phyloP scores from a whole-genome alignment of 2,329 filamentous ascomycete genomes.

The Whalleya microplaca region DNA sequence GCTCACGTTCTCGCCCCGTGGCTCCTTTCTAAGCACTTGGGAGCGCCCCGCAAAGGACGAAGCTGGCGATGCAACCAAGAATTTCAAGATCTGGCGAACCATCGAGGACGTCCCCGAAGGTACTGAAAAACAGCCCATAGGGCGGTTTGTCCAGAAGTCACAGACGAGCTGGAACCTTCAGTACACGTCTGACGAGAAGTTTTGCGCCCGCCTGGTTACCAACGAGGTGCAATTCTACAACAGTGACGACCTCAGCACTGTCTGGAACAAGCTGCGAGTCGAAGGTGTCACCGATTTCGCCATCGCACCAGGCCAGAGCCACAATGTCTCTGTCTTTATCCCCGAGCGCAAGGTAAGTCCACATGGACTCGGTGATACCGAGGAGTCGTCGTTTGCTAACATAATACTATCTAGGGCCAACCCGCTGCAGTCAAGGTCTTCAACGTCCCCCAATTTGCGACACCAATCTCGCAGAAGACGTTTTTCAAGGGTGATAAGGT shows the following conservation, averaged over 20 bases:
- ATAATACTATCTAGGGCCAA: conserved; percentile 67
- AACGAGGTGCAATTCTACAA: conserved; percentile 99
- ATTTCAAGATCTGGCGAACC: conserved; percentile 94
- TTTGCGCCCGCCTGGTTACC: conserved; percentile 89
- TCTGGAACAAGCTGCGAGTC: conserved; percentile 94
- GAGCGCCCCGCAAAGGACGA: conserved; percentile 93
- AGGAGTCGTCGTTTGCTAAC: conserved; percentile 15
- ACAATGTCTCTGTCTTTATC: conserved; percentile 92
- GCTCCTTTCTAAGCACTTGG: conserved; percentile 95
- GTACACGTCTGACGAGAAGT: conserved; percentile 91
- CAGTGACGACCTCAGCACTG: conserved; percentile 79
- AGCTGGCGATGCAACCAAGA: conserved; percentile 90
- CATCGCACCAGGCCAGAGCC: conserved; percentile 84
- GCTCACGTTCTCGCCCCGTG: conserved; percentile 88
- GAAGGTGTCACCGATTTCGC: conserved; percentile 92
- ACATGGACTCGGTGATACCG: not conserved
- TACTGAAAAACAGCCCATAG: conserved; percentile 73
- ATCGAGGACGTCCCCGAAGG: conserved; percentile 68
- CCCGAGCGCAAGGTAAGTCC: conserved; percentile 85
- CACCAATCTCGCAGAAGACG: conserved; percentile 91
- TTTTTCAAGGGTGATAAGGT: conserved; percentile 99
- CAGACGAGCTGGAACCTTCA: conserved; percentile 97
- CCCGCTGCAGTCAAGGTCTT: conserved; percentile 93
- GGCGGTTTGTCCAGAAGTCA: conserved; percentile 92
- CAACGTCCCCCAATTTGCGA: conserved; percentile 84